These are phyloP conservation scores for Yarrowia hollandica DNA, from an alignment of 805 yeast genomes.

Conservation along the genomic window DNA sequence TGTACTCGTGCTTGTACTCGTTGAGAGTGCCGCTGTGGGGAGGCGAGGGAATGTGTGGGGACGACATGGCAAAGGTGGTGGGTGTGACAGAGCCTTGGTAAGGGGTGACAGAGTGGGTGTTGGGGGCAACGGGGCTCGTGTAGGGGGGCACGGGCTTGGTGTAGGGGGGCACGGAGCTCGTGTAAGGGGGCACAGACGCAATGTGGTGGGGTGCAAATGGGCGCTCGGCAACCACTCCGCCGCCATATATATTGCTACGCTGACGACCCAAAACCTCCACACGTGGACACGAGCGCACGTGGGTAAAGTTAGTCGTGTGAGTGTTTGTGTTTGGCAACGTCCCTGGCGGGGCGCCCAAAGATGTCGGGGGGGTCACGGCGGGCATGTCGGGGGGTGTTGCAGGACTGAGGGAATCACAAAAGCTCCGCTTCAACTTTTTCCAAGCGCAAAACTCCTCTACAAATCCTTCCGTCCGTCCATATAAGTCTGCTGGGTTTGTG, in stretches of 20 bases:
- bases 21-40: conserved; percentile 18
- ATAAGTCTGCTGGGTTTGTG: background rate
- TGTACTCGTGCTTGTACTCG: background rate
- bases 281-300: conserved; percentile 29
- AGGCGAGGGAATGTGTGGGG: conserved; percentile 16
- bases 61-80: background rate
- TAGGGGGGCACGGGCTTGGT: too few relatives aligned
- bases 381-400: background rate
- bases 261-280: conserved; percentile 23
- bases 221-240: too few relatives aligned
- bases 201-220: too few relatives aligned
- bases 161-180: too few relatives aligned
- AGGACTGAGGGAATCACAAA: background rate
- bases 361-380: background rate
- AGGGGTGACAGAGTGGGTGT: too few relatives aligned
- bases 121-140: too few relatives aligned
- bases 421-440: background rate
- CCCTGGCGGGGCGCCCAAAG: background rate
- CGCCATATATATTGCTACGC: conserved; percentile 15
- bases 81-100: too few relatives aligned
- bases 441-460: too few relatives aligned
- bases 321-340: conserved; percentile 20
- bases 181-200: too few relatives aligned
- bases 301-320: conserved; percentile 29
- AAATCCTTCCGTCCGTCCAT: conserved; percentile 7